Evolutionary conservation across 2,329 filamentous ascomycete genomes (phyloP).

Genomic region (Aureobasidium sp.): DNA sequence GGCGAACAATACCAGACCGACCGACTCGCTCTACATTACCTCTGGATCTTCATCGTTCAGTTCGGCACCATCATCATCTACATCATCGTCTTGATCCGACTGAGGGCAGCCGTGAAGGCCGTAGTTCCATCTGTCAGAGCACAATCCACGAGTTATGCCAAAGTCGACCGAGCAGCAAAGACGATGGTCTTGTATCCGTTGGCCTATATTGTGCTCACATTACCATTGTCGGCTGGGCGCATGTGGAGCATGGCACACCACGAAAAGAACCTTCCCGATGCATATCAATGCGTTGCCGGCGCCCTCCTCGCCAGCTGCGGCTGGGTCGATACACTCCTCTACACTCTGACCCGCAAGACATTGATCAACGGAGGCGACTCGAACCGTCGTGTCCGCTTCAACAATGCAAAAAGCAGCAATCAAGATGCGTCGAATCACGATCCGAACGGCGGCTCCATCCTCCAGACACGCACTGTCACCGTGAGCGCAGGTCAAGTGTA

Average conservation of each 20-base stretch:
- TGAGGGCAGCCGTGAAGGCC: conserved; percentile 23
- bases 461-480: conserved; percentile 25
- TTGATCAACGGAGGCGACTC: conserved; percentile 20
- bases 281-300: conserved; percentile 45
- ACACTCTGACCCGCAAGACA: conserved; percentile 48
- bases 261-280: conserved; percentile 26
- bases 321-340: conserved; percentile 53
- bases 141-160: conserved; percentile 15
- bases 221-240: conserved; percentile 58
- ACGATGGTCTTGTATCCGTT: conserved; percentile 62
- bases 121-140: conserved; percentile 16
- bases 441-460: conserved; percentile 22
- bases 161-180: conserved; percentile 37
- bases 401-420: conserved; percentile 17
- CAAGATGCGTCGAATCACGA: not conserved
- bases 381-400: not conserved
- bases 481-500: conserved; percentile 18
- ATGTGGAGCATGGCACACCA: conserved; percentile 55
- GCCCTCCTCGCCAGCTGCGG: conserved; percentile 53
- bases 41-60: conserved; percentile 55
- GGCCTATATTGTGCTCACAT: conserved; percentile 62
- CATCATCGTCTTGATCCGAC: conserved; percentile 28
- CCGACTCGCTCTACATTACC: conserved; percentile 55
- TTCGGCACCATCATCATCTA: conserved; percentile 48
- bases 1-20: conserved; percentile 48